Base-by-base conservation (phyloP, 106 monocot genomes). In the Apostasia shenzhenica region DNA sequence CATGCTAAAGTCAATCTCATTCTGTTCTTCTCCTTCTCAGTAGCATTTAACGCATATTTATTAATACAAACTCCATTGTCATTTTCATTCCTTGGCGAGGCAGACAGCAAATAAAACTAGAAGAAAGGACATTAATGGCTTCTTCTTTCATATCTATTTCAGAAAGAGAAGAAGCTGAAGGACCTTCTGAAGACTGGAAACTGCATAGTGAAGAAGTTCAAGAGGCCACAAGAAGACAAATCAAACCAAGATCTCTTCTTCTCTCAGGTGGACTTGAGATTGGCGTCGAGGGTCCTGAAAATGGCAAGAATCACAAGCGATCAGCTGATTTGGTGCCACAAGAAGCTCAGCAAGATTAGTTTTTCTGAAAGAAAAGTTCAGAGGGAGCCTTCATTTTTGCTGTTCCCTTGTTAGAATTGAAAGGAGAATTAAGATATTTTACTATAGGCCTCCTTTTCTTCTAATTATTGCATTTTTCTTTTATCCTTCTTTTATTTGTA, bases 151-250 rank as follows among this genome's bases (percentile, higher is more conserved):
- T 49, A 38, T 6, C 41, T 13, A 61, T 6, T 63, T 76, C 81
- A 88, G 88, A 86, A 91, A 68, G 83, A 88, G 55, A 94, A 88
- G 79, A 88, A 79, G 67, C 66, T 95, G 14, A 95, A 84, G 66
- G 95, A 88, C 54, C 52, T 84, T 10, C 55, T 91, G 48, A 72
- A 74, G 48, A 79, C 81, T 0, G 83, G 88, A 1, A 95, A 88
- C 63, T 95, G 91, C 74, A n/a, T 95, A 12, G 86, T 95, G 37
- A 91, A 85, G 73, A 95, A 86, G 70, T 88, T 95, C 78, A 88
- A 88, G 71, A 94, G 80, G 77, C 83, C 81, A 0, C 75, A 73
- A 53, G 88, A 86, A 74, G 83, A 84, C 60, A 67, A 77, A 76
- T 78, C 82, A 46, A 86, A 81, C 41, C 85, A 84, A 71, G 84